phyloP scores from a whole-genome alignment of 192 early-diverging fungal species.

The Rhizoclosmatium sp. region DNA sequence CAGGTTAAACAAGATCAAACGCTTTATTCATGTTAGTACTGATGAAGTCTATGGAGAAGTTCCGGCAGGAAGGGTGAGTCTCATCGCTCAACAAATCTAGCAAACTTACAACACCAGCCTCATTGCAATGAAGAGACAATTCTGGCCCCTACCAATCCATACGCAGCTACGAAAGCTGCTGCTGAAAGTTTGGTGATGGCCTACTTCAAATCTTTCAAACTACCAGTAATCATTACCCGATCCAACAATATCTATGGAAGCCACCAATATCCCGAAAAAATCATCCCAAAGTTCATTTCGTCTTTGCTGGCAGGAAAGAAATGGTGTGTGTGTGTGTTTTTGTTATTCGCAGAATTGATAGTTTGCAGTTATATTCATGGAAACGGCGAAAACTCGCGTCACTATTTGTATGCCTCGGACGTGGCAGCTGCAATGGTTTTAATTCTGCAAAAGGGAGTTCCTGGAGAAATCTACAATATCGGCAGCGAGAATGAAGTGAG shows the following conservation, averaged over 20 bases:
- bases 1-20: conserved; percentile 54
- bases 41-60: conserved; percentile 88
- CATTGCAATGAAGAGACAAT: conserved; percentile 69
- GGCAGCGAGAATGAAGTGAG: conserved; percentile 73
- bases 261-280: conserved; percentile 85
- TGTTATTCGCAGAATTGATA: background rate
- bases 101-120: conserved; percentile 49
- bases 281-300: conserved; percentile 84
- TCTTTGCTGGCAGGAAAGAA: conserved; percentile 61
- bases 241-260: conserved; percentile 85
- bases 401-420: conserved; percentile 79
- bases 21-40: conserved; percentile 81
- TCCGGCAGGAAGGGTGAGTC: conserved; percentile 52
- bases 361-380: conserved; percentile 72
- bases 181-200: conserved; percentile 80
- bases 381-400: conserved; percentile 73
- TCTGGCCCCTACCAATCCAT: conserved; percentile 79
- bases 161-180: conserved; percentile 87
- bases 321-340: conserved; percentile 46
- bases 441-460: conserved; percentile 69
- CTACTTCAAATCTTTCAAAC: conserved; percentile 77
- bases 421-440: conserved; percentile 72
- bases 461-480: conserved; percentile 85
- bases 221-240: conserved; percentile 82
- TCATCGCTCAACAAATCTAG: background rate